Percentiles rank a stretch among this genome's conserved stretches.
phyloP scores from a whole-genome alignment of 257 asterid genomes.

The Linaria vulgaris region DNA sequence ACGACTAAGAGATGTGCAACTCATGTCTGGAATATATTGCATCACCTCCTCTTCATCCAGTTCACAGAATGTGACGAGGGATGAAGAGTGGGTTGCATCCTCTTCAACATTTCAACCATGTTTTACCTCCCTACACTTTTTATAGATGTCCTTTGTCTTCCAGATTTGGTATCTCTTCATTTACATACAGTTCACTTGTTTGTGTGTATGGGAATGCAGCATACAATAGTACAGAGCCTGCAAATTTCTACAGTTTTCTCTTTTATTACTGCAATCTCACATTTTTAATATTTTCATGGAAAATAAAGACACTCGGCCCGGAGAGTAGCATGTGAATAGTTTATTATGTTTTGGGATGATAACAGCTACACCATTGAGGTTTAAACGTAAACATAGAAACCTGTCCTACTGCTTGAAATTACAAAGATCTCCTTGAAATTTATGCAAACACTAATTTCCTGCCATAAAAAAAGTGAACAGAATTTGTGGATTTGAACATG shows the following conservation, averaged over 20 bases:
- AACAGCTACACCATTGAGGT: too few relatives aligned
- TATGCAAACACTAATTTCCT: too few relatives aligned
- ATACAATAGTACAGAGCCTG: neutral
- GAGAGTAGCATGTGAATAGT: neutral
- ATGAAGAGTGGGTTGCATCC: too few relatives aligned
- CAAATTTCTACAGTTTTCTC: neutral
- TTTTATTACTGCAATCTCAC: neutral
- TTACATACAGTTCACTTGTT: neutral
- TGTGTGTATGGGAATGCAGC: neutral
- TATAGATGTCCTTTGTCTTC: neutral
- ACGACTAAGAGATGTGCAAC: neutral
- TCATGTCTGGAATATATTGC: too few relatives aligned
- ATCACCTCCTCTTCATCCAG: too few relatives aligned
- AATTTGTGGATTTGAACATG: too few relatives aligned
- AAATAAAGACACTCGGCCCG: neutral
- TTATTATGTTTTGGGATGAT: neutral
- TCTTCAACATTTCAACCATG: too few relatives aligned
- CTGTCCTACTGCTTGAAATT: too few relatives aligned
- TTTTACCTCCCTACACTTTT: neutral
- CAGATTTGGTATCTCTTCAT: neutral
- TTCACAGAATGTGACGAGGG: too few relatives aligned
- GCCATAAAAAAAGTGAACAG: too few relatives aligned
- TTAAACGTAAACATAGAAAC: too few relatives aligned
- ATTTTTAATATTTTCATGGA: conserved; percentile 1
- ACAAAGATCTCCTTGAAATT: too few relatives aligned